Base-by-base conservation (phyloP, 495 filamentous ascomycete genomes). In the Hyaloscypha variabilis region DNA sequence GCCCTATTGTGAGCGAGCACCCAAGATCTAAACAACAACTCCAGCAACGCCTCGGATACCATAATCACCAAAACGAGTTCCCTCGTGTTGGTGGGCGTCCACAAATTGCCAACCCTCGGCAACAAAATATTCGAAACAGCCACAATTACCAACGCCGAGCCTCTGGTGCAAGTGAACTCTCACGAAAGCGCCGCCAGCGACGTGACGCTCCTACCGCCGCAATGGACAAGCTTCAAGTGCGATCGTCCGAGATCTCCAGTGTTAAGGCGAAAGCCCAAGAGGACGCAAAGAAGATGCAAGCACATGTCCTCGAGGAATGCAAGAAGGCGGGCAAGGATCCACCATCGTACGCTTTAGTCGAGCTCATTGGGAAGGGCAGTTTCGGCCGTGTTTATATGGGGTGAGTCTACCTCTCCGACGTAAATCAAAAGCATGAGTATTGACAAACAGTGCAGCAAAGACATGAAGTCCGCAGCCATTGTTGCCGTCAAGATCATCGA, bases 401-500 rank as follows among this genome's bases (percentile, higher is more conserved):
- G 84, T 84, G 74, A 67, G 76, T 74, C n/a, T 8, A 10, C 42
- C 28, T 11, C 54, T 25, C 17, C 10, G 14, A 54, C 42, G 30
- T 46, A 58, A 49, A 58, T 66, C 62, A 29, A 34, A 39, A n/a
- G 21, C 59, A 8, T 6, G 49, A 42, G 17, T 59, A 61, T 39
- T 69, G 29, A 61, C 61, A 28, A n/a, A 3, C 49, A 34, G 39
- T 30, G 74, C 30, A 87, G 71, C 65, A 88, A 79, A 75, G 77
- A 76, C 77, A 81, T 76, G 53, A 79, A 83, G n/a, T 84, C 82
- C 0, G 82, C 85, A 26, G 76, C 83, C 23, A 73, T 94, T 24
- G 92, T 97, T 3, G 96, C 96, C 5, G 88, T 99, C 73, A 99
- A 99, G 74, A 94, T 97, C 64, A 88, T 97, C 72, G 92, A 97